Evolutionary conservation across 768 basidiomycete species (phyloP), one percentile per base, ranked within the genome.

Genomic region (Leccinellum luteum): DNA sequence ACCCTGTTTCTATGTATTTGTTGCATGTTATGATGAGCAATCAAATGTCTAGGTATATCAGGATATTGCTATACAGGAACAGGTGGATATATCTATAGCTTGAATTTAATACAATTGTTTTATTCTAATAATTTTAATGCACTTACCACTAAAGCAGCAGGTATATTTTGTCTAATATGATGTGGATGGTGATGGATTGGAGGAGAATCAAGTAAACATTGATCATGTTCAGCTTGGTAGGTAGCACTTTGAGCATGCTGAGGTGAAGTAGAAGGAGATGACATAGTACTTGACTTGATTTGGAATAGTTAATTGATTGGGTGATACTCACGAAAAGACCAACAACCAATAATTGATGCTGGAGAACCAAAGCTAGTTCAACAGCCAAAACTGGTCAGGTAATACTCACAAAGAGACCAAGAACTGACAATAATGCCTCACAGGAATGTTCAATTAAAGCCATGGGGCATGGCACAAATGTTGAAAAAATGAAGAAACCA

Each of bases 21-120:
- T 50, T 56, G 54, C 23, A 32, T 23, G 1, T 56, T 6, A 51
- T 59, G 25, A 45, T 58, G 27, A 17, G 38, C 54, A 57, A 59
- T 57, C 14, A 12, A 15, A 51, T 57, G 12, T 0, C 3, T 2
- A 0, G 48, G 49, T 23, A 59, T 49, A 0, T 23, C 48, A 56
- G 57, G 27, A 56, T 56, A 58, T 45, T 58, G 54, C 9, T 49
- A 1, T 5, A 58, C 19, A 5, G 31, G 48, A 17, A 58, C 54
- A 55, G 53, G 41, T 31, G 53, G 48, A 55, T 50, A 45, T 0
- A 12, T 6, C 57, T 56, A 17, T 19, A 17, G 23, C 9, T 7
- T 14, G 64, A 30, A 4, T 8, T 7, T 32, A 13, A 13, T 35
- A 1, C 5, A 15, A 15, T 6, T 35, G 15, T 7, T 35, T 6